Base-by-base conservation (phyloP, 805 yeast species). In the Sugiyamaella lignohabitans region DNA sequence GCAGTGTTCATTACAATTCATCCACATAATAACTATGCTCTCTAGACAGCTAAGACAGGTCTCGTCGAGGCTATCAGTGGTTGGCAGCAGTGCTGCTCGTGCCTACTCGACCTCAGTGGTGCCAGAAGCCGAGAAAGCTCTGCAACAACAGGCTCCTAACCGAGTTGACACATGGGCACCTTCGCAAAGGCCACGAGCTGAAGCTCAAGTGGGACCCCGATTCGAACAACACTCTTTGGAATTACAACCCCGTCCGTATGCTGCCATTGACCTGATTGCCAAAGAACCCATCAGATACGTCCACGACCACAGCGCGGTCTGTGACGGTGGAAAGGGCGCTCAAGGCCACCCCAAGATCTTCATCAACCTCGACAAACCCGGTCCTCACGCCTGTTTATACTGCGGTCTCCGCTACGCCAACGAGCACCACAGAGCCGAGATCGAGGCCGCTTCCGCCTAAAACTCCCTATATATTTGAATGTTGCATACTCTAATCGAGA, bases 261-360 rank as follows among this genome's bases (percentile, higher is more conserved):
- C 94, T 37, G 95, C 94, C 47, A 87, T 87, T 59, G 93, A 87
- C 39, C 73, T 87, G 64, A 84, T 87, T 56, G 81, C 83, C 27
- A 69, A 81, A 60, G 79, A 80, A 59, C 95, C 95, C 2, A 68
- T 86, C 37, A 70, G 78, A 55, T 83, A 75, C 59, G 69, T 86
- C 50, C 75, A 72, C 52, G 74, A 70, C 27, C 73, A 79, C 57
- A 65, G 79, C 44, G 95, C 95, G 1, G 91, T 82, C 16, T 87
- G 95, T 63, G 86, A 84, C 58, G 95, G 95, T 35, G 72, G 66
- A 51, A 53, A 50, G 52, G 84, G 84, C 8, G 71, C 69, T 18
- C 79, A 77, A 58, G 95, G 95, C 17, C 95, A 86, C 63, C 95
- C 95, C 38, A 83, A 82, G 63, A 78, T 86, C 19, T 86, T 68